A percentile compares a stretch with the other conserved stretches of the same genome.
Evolutionary conservation across 2,329 filamentous ascomycete genomes (phyloP).

Genomic region (Aspergillus niger): DNA sequence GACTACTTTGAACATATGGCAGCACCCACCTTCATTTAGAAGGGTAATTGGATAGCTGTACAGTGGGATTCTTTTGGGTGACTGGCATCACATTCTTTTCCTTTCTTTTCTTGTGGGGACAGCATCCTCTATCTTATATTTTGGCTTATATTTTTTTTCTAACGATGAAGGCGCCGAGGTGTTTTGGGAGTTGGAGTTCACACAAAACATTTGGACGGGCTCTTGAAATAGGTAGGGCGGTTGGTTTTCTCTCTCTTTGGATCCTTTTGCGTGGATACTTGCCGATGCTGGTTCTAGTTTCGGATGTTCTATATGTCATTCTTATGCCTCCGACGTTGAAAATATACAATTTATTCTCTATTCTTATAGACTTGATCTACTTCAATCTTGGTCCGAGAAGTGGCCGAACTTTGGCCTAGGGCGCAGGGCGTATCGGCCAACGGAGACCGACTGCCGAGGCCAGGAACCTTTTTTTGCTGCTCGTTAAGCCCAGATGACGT

Average conservation of each 20-base stretch:
- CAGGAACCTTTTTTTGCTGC: neutral
- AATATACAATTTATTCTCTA: neutral
- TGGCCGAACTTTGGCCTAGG: constrained; percentile 2
- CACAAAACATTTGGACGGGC: constrained; percentile 10
- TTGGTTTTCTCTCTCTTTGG: neutral
- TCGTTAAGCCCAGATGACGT: neutral
- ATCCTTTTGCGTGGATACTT: neutral
- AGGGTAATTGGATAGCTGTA: constrained; percentile 4
- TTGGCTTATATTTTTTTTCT: neutral
- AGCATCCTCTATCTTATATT: neutral
- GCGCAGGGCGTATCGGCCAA: neutral
- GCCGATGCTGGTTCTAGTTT: neutral
- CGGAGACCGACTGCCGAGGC: neutral
- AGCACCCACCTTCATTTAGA: neutral
- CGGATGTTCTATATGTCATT: neutral
- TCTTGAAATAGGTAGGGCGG: neutral
- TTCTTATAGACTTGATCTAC: neutral
- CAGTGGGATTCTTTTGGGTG: constrained; percentile 11
- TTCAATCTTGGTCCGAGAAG: neutral
- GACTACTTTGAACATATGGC: neutral
- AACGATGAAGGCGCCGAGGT: neutral
- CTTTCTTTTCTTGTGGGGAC: neutral
- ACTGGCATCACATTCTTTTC: constrained; percentile 2
- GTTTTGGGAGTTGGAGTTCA: constrained; percentile 8
- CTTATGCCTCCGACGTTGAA: neutral